A percentile compares a stretch with the other conserved stretches of the same genome.
These are phyloP conservation scores for Jamesozyma piceae DNA, from an alignment of 805 yeast genomes.

Conservation along the genomic window DNA sequence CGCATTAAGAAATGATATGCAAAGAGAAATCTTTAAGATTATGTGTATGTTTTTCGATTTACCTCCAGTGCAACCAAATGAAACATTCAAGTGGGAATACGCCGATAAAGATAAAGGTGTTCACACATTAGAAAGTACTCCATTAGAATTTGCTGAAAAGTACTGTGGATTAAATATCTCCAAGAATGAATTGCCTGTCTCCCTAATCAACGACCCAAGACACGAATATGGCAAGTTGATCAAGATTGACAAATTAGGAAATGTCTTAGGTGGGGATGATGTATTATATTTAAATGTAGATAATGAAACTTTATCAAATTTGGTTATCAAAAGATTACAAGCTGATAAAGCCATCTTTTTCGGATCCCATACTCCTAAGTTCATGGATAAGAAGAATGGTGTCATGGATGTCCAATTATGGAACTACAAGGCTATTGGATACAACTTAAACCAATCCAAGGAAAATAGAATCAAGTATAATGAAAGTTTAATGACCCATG, in stretches of 20 bases:
- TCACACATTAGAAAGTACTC: conserved; percentile 46
- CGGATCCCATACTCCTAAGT: conserved; percentile 84
- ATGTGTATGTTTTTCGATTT: conserved; percentile 63
- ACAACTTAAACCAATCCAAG: conserved; percentile 45
- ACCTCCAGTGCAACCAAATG: conserved; percentile 64
- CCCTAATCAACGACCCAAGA: conserved; percentile 77
- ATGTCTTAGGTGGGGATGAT: conserved; percentile 59
- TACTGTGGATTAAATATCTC: conserved; percentile 35
- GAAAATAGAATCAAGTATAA: conserved; percentile 61
- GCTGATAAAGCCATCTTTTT: conserved; percentile 74
- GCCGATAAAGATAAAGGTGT: conserved; percentile 56
- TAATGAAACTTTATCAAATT: conserved; percentile 45
- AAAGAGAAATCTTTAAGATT: conserved; percentile 55
- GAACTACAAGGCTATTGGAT: conserved; percentile 53
- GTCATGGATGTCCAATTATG: conserved; percentile 63
- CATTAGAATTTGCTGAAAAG: conserved; percentile 51
- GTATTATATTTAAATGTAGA: conserved; percentile 65
- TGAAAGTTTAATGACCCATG: conserved; percentile 80
- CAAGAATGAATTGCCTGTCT: conserved; percentile 42
- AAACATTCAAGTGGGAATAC: conserved; percentile 65
- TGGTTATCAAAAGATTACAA: conserved; percentile 60
- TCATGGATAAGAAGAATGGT: conserved; percentile 53
- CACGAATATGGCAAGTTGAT: conserved; percentile 54
- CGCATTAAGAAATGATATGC: conserved; percentile 38
- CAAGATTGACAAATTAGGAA: conserved; percentile 66